Conservation (phyloP, 2,329 filamentous ascomycete species). For the Hirsutella minnesotensis region DNA sequence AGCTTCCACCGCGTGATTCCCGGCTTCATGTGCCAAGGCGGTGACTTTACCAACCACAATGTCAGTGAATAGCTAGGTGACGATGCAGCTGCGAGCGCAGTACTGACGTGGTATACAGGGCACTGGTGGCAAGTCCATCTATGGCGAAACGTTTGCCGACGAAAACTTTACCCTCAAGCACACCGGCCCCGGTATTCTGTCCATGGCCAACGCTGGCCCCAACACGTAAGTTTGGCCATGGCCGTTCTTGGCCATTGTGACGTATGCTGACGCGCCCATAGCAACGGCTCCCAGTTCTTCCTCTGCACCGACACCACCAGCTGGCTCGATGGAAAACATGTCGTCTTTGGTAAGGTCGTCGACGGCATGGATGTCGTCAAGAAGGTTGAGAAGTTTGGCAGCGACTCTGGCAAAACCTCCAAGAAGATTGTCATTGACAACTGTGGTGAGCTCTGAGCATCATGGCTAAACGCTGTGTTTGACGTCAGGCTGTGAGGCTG, state of each 20-base stretch:
- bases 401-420: slow-evolving; percentile 38
- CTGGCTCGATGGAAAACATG: slow-evolving; percentile 75
- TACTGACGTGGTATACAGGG: slow-evolving; percentile 46
- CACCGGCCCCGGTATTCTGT: slow-evolving; percentile 64
- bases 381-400: slow-evolving; percentile 50
- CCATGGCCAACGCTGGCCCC: slow-evolving; percentile 90
- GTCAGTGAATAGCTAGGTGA: slow-evolving; percentile 40
- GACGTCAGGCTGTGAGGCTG: too few species aligned
- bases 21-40: slow-evolving; percentile 90
- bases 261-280: slow-evolving; percentile 26
- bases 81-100: neutral
- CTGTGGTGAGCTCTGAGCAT: slow-evolving; percentile 37
- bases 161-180: slow-evolving; percentile 81
- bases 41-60: slow-evolving; percentile 88
- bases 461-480: too few species aligned
- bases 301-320: slow-evolving; percentile 84
- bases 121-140: slow-evolving; percentile 88
- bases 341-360: slow-evolving; percentile 70
- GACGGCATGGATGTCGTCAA: slow-evolving; percentile 42
- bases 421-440: slow-evolving; percentile 47
- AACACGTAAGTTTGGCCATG: slow-evolving; percentile 58
- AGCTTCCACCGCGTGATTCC: slow-evolving; percentile 90
- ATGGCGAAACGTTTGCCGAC: slow-evolving; percentile 85
- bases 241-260: too few species aligned
- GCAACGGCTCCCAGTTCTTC: slow-evolving; percentile 98